phyloP scores from a whole-genome alignment of 78 protist species.

The Polysphondylium violaceum region DNA sequence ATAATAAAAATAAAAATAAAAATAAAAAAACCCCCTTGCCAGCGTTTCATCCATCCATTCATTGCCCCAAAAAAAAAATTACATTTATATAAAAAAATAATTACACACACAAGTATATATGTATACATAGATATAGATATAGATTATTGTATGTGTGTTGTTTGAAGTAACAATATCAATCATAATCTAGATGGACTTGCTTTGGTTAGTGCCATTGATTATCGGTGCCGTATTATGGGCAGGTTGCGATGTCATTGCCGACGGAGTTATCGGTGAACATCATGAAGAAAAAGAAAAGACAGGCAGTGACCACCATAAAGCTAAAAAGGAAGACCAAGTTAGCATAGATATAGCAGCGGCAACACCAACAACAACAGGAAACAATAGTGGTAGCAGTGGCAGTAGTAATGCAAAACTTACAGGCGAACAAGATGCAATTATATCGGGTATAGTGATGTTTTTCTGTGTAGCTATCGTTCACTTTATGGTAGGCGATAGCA shows the following conservation, averaged over 20 bases:
- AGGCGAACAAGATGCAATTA: constrained; percentile 48
- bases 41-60: too few species aligned
- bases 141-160: too few species aligned
- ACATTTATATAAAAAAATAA: too few species aligned
- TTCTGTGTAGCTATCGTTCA: constrained; percentile 5
- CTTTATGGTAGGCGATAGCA: background rate
- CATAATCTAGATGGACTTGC: constrained; percentile 25
- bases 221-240: constrained; percentile 68
- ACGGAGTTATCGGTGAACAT: constrained; percentile 49
- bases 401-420: constrained; percentile 2
- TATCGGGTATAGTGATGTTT: constrained; percentile 55
- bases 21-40: too few species aligned
- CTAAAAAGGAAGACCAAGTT: background rate
- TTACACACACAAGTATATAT: too few species aligned
- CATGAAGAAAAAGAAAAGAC: constrained; percentile 4
- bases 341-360: background rate
- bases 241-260: constrained; percentile 53
- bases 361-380: background rate
- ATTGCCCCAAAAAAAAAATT: too few species aligned
- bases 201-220: constrained; percentile 67
- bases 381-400: background rate
- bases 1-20: too few species aligned
- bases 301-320: background rate
- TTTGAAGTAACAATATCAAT: background rate
- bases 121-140: too few species aligned